Conservation (phyloP, 2,329 filamentous ascomycete genomes). For the Pseudofabraea citricarpa region DNA sequence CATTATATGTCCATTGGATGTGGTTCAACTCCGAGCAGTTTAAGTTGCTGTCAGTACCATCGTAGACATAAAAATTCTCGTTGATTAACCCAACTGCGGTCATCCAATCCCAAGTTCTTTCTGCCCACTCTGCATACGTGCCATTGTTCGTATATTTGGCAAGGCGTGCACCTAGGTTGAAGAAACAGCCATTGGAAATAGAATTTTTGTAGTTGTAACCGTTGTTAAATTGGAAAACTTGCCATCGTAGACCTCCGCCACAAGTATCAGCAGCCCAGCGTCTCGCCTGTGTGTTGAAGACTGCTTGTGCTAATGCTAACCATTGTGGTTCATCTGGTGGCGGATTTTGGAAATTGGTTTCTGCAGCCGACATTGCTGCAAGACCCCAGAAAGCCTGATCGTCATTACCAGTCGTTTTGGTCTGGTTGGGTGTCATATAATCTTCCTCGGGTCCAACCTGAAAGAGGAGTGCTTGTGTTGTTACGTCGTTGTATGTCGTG, state of each 20-base stretch:
- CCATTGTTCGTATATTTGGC: constrained; percentile 73
- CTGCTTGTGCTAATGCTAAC: constrained; percentile 69
- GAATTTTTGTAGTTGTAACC: constrained; percentile 76
- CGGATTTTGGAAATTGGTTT: constrained; percentile 59
- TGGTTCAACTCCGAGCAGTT: constrained; percentile 55
- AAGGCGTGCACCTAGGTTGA: constrained; percentile 60
- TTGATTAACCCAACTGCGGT: constrained; percentile 51
- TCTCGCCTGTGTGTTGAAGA: constrained; percentile 73
- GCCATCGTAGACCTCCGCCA: constrained; percentile 75
- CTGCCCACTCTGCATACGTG: constrained; percentile 75
- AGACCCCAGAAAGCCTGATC: constrained; percentile 74
- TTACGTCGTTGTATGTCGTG: constrained; percentile 63
- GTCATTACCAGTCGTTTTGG: constrained; percentile 65
- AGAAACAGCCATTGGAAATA: constrained; percentile 59
- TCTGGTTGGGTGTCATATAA: constrained; percentile 74
- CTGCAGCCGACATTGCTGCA: constrained; percentile 65
- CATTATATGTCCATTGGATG: constrained; percentile 67
- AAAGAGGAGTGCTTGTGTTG: constrained; percentile 63
- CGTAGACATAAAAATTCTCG: constrained; percentile 54
- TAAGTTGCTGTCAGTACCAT: constrained; percentile 51
- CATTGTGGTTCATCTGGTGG: constrained; percentile 54
- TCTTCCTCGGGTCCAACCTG: constrained; percentile 70
- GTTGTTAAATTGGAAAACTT: constrained; percentile 78
- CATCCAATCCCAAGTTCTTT: constrained; percentile 69
- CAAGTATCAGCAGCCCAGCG: constrained; percentile 69